These are phyloP conservation scores for Wickerhamiella brachini DNA, from an alignment of 805 yeast species.

Conservation along the genomic window DNA sequence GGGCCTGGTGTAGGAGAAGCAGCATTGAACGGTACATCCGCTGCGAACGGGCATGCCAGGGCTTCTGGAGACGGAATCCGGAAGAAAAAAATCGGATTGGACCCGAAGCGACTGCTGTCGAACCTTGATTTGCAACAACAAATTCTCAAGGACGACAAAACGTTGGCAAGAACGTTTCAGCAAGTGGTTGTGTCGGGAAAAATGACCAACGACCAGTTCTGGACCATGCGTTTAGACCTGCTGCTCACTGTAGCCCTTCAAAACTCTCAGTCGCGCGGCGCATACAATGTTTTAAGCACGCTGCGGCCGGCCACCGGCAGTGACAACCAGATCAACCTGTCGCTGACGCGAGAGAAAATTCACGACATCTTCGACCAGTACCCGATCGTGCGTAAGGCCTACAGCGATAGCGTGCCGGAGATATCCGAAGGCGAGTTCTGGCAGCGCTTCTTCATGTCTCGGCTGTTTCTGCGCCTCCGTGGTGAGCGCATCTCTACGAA, in stretches of 20 bases:
- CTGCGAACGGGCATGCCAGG: too few species aligned
- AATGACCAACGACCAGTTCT: constrained; percentile 68
- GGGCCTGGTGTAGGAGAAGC: too few species aligned
- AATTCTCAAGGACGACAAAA: constrained; percentile 53
- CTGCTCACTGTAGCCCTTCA: constrained; percentile 78
- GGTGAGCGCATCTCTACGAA: constrained; percentile 72
- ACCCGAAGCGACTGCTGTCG: constrained; percentile 44
- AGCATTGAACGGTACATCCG: too few species aligned
- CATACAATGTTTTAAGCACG: constrained; percentile 85
- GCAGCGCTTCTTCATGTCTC: constrained; percentile 89
- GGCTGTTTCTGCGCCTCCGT: constrained; percentile 69
- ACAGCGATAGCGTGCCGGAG: constrained; percentile 80
- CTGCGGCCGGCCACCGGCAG: constrained; percentile 87
- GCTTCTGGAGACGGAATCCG: not conserved
- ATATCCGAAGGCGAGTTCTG: constrained; percentile 86
- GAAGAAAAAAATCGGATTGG: constrained; percentile 27
- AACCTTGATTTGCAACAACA: constrained; percentile 71
- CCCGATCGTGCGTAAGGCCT: constrained; percentile 82
- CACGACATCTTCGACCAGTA: constrained; percentile 82
- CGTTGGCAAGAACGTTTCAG: constrained; percentile 60
- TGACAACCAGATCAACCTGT: constrained; percentile 87
- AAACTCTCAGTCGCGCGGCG: constrained; percentile 74
- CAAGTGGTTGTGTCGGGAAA: constrained; percentile 65
- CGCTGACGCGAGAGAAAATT: constrained; percentile 81
- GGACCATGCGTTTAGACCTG: constrained; percentile 70